Evolutionary conservation across 352 stramenopile species (phyloP), one percentile per base, ranked within the genome.

Genomic region (Pythium apleroticum): DNA sequence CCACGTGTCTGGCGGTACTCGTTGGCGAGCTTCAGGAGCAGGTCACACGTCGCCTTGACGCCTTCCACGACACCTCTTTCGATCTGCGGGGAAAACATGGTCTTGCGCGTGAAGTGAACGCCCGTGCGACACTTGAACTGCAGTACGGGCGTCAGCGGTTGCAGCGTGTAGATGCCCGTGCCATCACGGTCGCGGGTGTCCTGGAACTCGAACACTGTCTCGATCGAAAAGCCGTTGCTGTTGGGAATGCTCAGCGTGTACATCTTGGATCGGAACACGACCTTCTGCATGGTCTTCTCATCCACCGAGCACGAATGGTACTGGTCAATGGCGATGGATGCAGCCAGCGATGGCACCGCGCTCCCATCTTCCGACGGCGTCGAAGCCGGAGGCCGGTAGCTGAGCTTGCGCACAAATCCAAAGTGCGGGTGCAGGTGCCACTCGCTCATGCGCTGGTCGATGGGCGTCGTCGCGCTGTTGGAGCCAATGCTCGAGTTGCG

Each of bases 161-260:
- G 27, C 45, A 69, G 12, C 39, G 66, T 28, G 66, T 66, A 71
- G 10, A 60, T 31, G 53, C 71, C 52, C 0, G 35, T 41, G 15
- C 35, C 35, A 12, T 76, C 70, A 4, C 56, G 58, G 12, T 66
- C 69, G 20, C 52, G 27, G 5, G 67, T 56, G 45, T 86, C 72
- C 31, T 83, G 65, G 9, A 80, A 63, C 49, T 90, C 79, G 25
- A 88, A 68, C 19, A 86, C 55, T 7, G 75, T 76, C 62, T 90
- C 81, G 33, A 88, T 72, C 2, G 81, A 90, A 35, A 87, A 86
- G 43, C 75, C 82, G 57, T 90, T 88, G 69, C 77, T 88, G 50
- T 78, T 81, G 0, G 79, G 81, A 25, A 87, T 80, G 46, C 79
- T 85, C 39, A 88, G 74, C 8, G 75, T 84, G 66, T 84, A 90